Conservation (phyloP, 768 basidiomycete species). For the Trametes gibbosa region DNA sequence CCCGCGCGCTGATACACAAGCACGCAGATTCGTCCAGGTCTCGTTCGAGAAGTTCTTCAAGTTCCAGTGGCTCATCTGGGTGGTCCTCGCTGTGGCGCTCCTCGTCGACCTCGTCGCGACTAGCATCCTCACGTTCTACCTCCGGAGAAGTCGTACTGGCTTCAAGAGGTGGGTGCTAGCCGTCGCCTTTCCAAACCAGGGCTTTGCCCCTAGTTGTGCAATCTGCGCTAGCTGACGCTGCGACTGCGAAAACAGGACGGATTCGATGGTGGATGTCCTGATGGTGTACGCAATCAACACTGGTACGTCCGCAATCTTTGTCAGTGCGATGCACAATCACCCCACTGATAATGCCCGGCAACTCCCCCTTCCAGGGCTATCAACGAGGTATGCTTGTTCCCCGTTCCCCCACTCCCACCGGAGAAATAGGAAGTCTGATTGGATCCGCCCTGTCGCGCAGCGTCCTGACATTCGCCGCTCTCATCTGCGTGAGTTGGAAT, state of each 20-base stretch:
- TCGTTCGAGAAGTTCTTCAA: not conserved
- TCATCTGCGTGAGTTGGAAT: not conserved
- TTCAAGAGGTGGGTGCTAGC: not conserved
- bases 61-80: conserved; percentile 9
- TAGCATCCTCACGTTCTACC: conserved; percentile 1
- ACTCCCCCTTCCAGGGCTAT: not conserved
- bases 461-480: not conserved
- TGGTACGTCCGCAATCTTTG: not conserved
- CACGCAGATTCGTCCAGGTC: not conserved
- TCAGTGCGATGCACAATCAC: too few species aligned
- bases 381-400: conserved; percentile 1
- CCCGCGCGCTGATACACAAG: not conserved
- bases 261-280: conserved; percentile 2
- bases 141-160: conserved; percentile 6
- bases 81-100: not conserved
- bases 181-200: not conserved
- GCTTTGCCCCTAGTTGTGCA: not conserved
- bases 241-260: not conserved
- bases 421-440: not conserved
- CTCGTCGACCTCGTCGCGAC: conserved; percentile 2
- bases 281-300: conserved; percentile 4
- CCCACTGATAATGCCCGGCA: not conserved
- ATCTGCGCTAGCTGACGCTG: not conserved
- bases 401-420: too few species aligned
- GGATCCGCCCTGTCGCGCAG: not conserved